Percentiles rank a stretch among this genome's conserved stretches.
Conservation (phyloP, 768 basidiomycete species). For the Hysterangium stoloniferum region DNA sequence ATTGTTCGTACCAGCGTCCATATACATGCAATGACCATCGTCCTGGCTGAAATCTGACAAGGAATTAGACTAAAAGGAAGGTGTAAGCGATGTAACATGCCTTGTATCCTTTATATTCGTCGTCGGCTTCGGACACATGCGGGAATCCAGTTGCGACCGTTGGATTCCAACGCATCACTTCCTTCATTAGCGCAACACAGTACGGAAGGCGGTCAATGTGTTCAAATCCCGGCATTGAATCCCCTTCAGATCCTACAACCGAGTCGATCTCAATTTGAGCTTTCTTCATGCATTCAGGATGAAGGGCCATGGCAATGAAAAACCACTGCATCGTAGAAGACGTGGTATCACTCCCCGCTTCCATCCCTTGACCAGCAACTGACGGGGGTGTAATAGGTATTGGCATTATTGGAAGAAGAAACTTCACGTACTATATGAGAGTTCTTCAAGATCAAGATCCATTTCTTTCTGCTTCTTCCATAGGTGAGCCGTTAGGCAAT, state of each 20-base stretch:
- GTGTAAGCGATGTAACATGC: too few relatives aligned
- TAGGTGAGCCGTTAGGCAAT: too few relatives aligned
- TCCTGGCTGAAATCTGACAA: too few relatives aligned
- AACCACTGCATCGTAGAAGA: slow-evolving; percentile 21
- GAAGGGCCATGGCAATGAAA: slow-evolving; percentile 22
- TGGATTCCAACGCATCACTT: not conserved
- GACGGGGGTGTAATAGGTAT: too few relatives aligned
- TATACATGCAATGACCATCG: too few relatives aligned
- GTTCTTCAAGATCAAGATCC: too few relatives aligned
- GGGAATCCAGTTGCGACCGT: not conserved
- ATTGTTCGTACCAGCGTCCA: too few relatives aligned
- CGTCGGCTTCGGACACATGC: not conserved
- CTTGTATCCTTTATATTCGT: not conserved
- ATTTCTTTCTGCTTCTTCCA: too few relatives aligned
- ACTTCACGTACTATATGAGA: too few relatives aligned
- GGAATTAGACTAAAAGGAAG: too few relatives aligned
- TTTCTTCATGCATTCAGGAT: slow-evolving; percentile 17
- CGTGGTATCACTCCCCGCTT: slow-evolving; percentile 19
- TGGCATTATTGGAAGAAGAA: too few relatives aligned
- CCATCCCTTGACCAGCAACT: not conserved
- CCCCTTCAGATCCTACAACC: slow-evolving; percentile 15
- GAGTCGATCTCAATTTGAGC: slow-evolving; percentile 21
- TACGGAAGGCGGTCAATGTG: too few relatives aligned
- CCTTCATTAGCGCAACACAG: slow-evolving; percentile 4
- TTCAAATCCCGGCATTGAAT: slow-evolving; percentile 12